Conservation (phyloP, 2,329 filamentous ascomycete species). For the Leptographium galeiforme region DNA sequence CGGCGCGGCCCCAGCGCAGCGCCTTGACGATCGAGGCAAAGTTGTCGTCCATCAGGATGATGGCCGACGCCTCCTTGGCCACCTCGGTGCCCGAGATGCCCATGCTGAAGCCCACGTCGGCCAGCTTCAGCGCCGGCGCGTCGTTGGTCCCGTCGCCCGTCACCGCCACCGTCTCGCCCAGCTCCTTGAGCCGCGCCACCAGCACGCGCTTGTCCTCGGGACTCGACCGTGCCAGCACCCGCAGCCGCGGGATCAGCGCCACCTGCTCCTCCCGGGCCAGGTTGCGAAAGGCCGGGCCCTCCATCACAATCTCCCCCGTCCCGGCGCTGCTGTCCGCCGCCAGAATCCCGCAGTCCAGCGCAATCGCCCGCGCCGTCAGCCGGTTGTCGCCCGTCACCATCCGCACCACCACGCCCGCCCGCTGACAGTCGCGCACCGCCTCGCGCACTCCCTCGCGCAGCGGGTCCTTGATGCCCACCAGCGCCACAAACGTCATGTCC, state of each 20-base stretch:
- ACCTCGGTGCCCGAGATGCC: conserved; percentile 74
- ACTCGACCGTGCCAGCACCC: conserved; percentile 61
- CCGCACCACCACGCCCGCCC: conserved; percentile 64
- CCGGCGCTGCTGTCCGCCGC: conserved; percentile 37
- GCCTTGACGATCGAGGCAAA: conserved; percentile 79
- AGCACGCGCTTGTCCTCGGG: conserved; percentile 66
- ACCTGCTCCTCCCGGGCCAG: conserved; percentile 51
- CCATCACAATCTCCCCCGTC: conserved; percentile 45
- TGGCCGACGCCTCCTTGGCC: conserved; percentile 72
- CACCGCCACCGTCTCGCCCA: conserved; percentile 66
- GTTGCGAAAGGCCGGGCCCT: conserved; percentile 66
- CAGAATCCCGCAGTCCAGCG: conserved; percentile 64
- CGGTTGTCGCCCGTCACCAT: conserved; percentile 83
- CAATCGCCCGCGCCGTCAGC: conserved; percentile 66
- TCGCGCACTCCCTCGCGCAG: conserved; percentile 61
- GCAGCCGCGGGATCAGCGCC: conserved; percentile 53
- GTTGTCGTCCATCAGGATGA: conserved; percentile 81
- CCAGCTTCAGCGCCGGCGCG: conserved; percentile 66
- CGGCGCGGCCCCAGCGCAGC: conserved; percentile 65
- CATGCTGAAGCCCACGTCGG: conserved; percentile 78
- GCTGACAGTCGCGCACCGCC: conserved; percentile 59
- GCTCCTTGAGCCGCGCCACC: conserved; percentile 56
- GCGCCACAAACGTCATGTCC: conserved; percentile 52
- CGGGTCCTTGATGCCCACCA: conserved; percentile 74
- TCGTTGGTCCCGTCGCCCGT: conserved; percentile 79